Base-by-base conservation (phyloP, 2,329 filamentous ascomycete species). In the Alternaria longipes region DNA sequence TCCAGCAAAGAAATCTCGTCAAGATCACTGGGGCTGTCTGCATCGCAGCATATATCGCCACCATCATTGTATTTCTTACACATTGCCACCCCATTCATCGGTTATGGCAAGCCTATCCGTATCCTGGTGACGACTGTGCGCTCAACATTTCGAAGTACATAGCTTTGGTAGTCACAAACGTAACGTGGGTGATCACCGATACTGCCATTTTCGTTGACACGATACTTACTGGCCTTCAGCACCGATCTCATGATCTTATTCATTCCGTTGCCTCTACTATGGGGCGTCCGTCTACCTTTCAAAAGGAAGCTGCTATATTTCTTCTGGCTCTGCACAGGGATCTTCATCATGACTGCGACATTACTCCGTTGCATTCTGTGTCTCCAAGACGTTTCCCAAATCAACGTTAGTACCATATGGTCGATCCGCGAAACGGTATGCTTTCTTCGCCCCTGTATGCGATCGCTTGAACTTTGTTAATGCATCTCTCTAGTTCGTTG, bases 41-140 rank as follows among this genome's bases (percentile, higher is more conserved):
- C 24, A 32, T 51, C 12, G 30, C 20, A 7, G 54, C 54, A 16
- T 63, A 61, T 34, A 38, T 63, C 18, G 34, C 57, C 8, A 60
- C 54, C 7, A 60, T 63, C 14, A 36, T 51, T 18, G 57, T 58
- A 20, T 61, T 44, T 9, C 53, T 61, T 16, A 51, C 58, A 16
- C 62, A 62, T 22, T 65, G 55, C 42, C 55, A 59, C 22, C 62
- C 62, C 3, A 30, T 63, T 11, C 34, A 50, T 46, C 55, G 52
- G n/a, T 47, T 59, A 9, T 65, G 62, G 62, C 59, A 63, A 38
- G 52, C 63, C 20, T 60, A 62, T 45, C 62, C 62, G 8, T 59
- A 65, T 38, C 59, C 59, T 1, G 55, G 59, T 16, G 54, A 62
- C 26, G 60, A 60, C 22, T 62, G 60, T 20, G 60, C 60, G 8